Evolutionary conservation across 805 yeast species (phyloP), one percentile per base, ranked within the genome.

Genomic region (Candida arabinofermentans): DNA sequence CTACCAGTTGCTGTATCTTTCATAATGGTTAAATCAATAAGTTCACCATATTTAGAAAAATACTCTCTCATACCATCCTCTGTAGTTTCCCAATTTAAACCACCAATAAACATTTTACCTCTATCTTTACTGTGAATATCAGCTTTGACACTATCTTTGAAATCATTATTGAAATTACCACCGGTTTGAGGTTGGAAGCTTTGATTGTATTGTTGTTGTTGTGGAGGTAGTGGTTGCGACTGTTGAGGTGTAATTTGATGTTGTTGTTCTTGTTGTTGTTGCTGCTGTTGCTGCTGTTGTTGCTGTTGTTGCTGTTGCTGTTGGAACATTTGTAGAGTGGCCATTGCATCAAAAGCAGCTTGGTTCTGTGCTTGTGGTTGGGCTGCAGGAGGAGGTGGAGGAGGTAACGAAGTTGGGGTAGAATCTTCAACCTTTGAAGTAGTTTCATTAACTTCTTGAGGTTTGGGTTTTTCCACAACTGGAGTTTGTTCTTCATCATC

Each of bases 61-160:
- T 91, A 91, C 41, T 79, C 82, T 51, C 75, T 80, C 65, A 91
- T 69, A 26, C 84, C 79, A 48, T 89, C 95, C 58, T 91, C 98
- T 12, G 90, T 82, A 13, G 99, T 91, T 59, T 91, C 97, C 98
- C 98, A 91, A 58, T 91, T 93, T 55, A 91, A 78, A 38, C 99
- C 99, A 49, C 99, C 99, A 63, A 88, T 79, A 58, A 89, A 89
- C 95, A 89, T 86, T 61, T 89, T 89, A 41, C 95, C 95, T 49
- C 81, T 81, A 55, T 86, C 96, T 50, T 81, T 77, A 48, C 58
- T 51, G 24, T 77, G 65, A 49, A 78, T 61, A 62, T 79, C 76
- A 13, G 77, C 78, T 45, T 65, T 72, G 27, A 66, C 65, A 19
- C 54, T 35, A 42, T 60, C 64, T 32, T 54, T 36, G 43, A 49